A percentile compares a stretch with the other conserved stretches of the same genome.
Evolutionary conservation across 2,329 filamentous ascomycete species (phyloP).

Genomic region (Colletotrichum kahawae): DNA sequence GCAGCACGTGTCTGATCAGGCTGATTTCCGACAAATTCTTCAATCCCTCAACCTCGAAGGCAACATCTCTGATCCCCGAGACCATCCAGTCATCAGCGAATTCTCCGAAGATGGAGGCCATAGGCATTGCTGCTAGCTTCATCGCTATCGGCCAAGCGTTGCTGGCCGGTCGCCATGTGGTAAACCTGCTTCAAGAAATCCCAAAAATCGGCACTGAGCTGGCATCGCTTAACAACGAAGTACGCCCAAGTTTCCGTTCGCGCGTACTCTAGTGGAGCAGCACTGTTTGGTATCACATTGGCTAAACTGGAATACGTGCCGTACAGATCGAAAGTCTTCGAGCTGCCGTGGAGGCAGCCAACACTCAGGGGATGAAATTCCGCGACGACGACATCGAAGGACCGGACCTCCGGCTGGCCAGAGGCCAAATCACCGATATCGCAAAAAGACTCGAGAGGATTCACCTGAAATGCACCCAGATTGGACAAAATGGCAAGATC

Average conservation of each 20-base stretch:
- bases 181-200: neutral
- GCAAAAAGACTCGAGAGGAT: neutral
- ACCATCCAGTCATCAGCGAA: rapidly evolving
- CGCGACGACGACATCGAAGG: neutral
- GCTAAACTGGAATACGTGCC: neutral
- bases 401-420: neutral
- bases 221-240: neutral
- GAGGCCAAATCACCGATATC: neutral
- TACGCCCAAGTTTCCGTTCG: neutral
- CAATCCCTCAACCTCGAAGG: neutral
- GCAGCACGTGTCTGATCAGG: neutral
- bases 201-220: neutral
- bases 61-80: neutral
- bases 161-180: neutral
- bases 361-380: neutral
- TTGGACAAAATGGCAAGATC: neutral
- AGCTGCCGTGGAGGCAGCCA: neutral
- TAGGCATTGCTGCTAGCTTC: conserved; percentile 15
- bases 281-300: neutral
- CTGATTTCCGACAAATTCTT: neutral
- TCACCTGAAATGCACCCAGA: neutral
- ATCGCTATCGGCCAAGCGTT: conserved; percentile 18
- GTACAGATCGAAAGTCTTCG: neutral
- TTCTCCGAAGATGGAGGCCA: neutral
- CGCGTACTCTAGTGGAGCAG: rapidly evolving